Evolutionary conservation across 1,284 basidiomycete species (phyloP), one percentile per base, ranked within the genome.

Genomic region (Kalmanozyma brasiliensis): DNA sequence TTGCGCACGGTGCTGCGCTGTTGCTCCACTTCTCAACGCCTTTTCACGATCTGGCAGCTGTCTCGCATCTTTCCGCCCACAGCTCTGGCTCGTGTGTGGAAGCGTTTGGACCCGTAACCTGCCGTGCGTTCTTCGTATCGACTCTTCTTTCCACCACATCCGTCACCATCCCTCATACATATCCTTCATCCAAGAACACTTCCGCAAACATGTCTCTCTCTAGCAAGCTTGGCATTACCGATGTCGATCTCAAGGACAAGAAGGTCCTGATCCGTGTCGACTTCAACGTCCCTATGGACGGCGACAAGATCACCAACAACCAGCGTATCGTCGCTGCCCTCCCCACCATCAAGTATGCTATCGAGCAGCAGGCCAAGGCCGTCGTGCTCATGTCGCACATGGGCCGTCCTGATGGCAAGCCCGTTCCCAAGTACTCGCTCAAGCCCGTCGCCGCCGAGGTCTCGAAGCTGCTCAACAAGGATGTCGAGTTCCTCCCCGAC

Each of bases 351-450:
- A 89, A 92, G 85, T 94, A 95, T 84, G 93, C 95, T 24, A 86
- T 98, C 68, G 90, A 94, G 51, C 87, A 93, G 74, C 91, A 90
- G 66, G 93, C 94, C 65, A 88, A 89, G 77, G 86, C 88, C 52
- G 89, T 98, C 82, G 87, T 94, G 76, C 88, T 98, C 82, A 97
- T 97, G 93, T 98, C 94, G 78, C 95, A 98, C 85, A 89, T 98
- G 67, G 96, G 95, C 46, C 92, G 96, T 70, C 96, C 95, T 19
- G 93, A 98, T 83, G 95, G 96, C 80, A 91, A 93, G 82, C 88
- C 89, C 64, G 89, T 90, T 77, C 84, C 87, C 60, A 98, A 98
- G 83, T 97, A 92, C 87, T 93, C 93, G 19, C 89, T 98, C 74
- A 90, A 89, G 83, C 92, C 93, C 45, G 90, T 98, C 64, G 89